These are phyloP conservation scores for Amylostereum areolatum DNA, from an alignment of 1,284 basidiomycete genomes.

Conservation along the genomic window DNA sequence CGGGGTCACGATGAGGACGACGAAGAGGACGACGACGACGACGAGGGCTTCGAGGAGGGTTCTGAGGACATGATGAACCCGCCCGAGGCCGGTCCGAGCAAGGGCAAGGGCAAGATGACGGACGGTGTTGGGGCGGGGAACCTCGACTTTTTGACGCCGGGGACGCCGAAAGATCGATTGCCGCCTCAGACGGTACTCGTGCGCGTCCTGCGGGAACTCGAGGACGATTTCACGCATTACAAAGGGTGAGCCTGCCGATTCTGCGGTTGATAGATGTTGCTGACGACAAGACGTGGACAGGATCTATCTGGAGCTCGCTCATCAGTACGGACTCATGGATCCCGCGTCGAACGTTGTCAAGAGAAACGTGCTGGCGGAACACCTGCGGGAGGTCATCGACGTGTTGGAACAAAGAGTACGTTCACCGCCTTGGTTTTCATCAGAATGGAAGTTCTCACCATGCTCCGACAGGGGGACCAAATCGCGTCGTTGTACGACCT, in stretches of 20 bases:
- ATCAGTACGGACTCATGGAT: constrained; percentile 86
- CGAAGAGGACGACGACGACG: constrained; percentile 15
- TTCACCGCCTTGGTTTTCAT: background rate
- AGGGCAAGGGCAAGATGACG: constrained; percentile 11
- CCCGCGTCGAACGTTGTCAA: constrained; percentile 73
- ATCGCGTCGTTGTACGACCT: constrained; percentile 81
- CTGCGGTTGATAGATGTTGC: constrained; percentile 3
- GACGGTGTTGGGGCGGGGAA: constrained; percentile 13
- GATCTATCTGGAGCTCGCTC: constrained; percentile 82
- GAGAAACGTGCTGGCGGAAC: constrained; percentile 76
- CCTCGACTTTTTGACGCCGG: constrained; percentile 9
- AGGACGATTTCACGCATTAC: constrained; percentile 88
- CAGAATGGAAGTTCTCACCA: background rate
- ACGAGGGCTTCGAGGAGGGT: constrained; percentile 46
- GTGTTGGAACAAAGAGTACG: constrained; percentile 80
- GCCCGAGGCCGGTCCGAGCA: constrained; percentile 15
- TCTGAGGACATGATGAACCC: constrained; percentile 25
- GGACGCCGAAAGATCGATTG: constrained; percentile 29
- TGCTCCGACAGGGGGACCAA: constrained; percentile 67
- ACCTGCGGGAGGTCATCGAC: constrained; percentile 85
- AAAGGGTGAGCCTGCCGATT: constrained; percentile 55
- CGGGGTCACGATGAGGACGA: constrained; percentile 14
- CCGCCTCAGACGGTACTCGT: constrained; percentile 82
- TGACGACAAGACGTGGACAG: constrained; percentile 30
- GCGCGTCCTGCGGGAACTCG: constrained; percentile 75